Conservation (phyloP, 176 grass and related monocot species). For the Ensete glaucum region DNA sequence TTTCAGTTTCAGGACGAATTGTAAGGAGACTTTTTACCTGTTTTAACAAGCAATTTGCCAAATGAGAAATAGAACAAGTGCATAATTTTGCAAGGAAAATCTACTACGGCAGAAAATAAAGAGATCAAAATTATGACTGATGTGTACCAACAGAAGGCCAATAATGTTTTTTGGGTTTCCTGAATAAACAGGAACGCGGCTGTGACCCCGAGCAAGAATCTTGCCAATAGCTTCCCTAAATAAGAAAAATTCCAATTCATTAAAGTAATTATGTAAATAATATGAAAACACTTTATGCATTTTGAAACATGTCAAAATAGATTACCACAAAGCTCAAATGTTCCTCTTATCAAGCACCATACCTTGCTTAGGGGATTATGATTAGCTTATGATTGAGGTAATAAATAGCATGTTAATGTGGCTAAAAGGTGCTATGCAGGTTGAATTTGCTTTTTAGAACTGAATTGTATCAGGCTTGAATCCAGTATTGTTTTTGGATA, state of each 20-base stretch:
- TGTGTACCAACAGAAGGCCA: constrained; percentile 82
- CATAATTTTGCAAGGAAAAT: background rate
- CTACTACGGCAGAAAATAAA: constrained; percentile 6
- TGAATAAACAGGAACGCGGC: constrained; percentile 95
- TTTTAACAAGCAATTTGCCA: constrained; percentile 18
- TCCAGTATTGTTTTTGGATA: too few species aligned
- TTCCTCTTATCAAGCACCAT: too few species aligned
- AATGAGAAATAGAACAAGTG: constrained; percentile 22
- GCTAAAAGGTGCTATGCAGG: too few species aligned
- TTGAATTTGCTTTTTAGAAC: too few species aligned
- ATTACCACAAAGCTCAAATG: background rate
- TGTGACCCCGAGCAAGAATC: constrained; percentile 98
- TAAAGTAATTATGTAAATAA: constrained; percentile 1
- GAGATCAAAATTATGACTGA: constrained; percentile 12
- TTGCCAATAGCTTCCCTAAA: constrained; percentile 97
- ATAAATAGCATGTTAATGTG: too few species aligned
- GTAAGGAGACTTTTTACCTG: constrained; percentile 99
- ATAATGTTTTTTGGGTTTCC: constrained; percentile 92
- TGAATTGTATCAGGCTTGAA: too few species aligned
- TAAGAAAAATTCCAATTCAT: constrained; percentile 23
- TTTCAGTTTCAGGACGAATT: constrained; percentile 98
- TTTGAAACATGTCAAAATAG: background rate
- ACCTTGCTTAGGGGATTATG: too few species aligned
- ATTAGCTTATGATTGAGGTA: too few species aligned
- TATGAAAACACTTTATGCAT: too few species aligned